Percentiles rank a stretch among this genome's conserved stretches.
These are phyloP conservation scores for Penicillium antarcticum DNA, from an alignment of 495 filamentous ascomycete species.

Conservation along the genomic window DNA sequence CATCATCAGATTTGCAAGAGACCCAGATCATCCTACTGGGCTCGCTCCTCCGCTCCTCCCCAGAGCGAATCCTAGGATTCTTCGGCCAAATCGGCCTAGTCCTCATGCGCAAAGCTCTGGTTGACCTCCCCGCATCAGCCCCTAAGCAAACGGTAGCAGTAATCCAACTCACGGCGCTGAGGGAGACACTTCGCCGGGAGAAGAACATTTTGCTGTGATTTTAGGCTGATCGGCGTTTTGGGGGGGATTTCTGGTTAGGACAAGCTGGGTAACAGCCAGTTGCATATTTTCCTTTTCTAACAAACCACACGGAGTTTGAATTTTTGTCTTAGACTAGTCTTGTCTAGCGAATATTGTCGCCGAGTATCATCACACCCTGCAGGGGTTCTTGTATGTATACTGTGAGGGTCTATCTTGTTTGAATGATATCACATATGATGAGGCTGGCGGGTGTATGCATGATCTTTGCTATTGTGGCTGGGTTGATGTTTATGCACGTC, in stretches of 20 bases:
- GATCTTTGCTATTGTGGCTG: no score
- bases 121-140: conserved; percentile 63
- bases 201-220: conserved; percentile 51
- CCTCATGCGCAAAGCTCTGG: conserved; percentile 59
- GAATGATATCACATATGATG: no score
- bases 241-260: no score
- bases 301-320: no score
- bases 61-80: conserved; percentile 66
- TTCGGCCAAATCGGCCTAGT: conserved; percentile 71
- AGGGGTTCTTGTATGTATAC: no score
- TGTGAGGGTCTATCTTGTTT: no score
- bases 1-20: conserved; percentile 59
- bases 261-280: no score
- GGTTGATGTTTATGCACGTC: no score
- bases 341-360: background rate
- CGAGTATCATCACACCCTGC: background rate
- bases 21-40: conserved; percentile 79
- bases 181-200: conserved; percentile 55
- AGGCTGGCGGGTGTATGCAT: no score
- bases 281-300: no score
- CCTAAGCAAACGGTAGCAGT: conserved; percentile 50
- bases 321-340: background rate
- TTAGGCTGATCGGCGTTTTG: background rate
- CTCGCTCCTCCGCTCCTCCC: conserved; percentile 69
- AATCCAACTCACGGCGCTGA: conserved; percentile 56